Evolutionary conservation across 176 grass and related monocot species (phyloP), one percentile per base, ranked within the genome.

Genomic region (Guadua angustifolia): DNA sequence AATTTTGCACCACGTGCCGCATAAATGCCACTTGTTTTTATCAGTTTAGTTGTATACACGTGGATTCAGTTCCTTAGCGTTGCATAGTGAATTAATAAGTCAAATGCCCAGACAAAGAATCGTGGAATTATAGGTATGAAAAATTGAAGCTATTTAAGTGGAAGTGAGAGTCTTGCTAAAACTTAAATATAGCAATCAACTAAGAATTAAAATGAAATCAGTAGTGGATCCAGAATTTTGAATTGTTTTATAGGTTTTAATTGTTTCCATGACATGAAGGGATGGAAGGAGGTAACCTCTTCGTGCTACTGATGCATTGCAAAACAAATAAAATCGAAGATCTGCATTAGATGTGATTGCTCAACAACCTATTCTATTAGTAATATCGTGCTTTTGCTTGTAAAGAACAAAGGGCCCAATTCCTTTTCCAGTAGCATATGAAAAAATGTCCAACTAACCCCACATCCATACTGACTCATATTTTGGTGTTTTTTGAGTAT

Each of bases 251-350:
- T 55, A 75, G 35, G 33, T 25, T 45, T 69, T 69, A 0, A 9
- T 15, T 76, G 25, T 18, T 70, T n/a, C 35, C 16, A 84, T 68
- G 44, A 5, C 11, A 71, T 10, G 39, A 0, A 40, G 32, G 57
- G 57, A 19, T 4, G 0, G 46, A 36, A 21, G 46, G 58, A 66
- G 19, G n/a, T 69, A 50, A 80, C 46, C 44, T 83, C 63, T 82
- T 70, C 32, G 46, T 71, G 33, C 68, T 36, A 72, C 0, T 79
- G 7, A 19, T 85, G 38, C 61, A 89, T 39, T 75, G 25, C 11
- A 35, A 61, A 80, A 67, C 25, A 76, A 81, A 71, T 25, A 62
- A 64, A 89, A 76, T 19, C 63, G 25, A 11, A 45, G 10, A 55
- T 82, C 19, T 77, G 58, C 56, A 24, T 66, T 79, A 39, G 15